phyloP scores from a whole-genome alignment of 2,329 filamentous ascomycete species.

The Paraconiothyrium sp. region DNA sequence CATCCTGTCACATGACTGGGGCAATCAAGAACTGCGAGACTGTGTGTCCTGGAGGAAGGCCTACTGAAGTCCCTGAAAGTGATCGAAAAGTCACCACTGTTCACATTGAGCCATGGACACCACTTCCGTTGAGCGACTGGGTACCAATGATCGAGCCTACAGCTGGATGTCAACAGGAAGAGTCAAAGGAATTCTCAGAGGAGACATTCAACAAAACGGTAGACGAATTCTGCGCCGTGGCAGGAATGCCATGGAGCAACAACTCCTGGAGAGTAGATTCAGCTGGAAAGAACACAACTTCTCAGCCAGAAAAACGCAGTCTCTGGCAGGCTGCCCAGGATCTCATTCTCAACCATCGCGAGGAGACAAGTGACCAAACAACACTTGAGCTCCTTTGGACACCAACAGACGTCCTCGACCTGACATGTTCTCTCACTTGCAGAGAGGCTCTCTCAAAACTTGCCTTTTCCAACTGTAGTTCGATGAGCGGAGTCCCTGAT shows the following conservation, averaged over 20 bases:
- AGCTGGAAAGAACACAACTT: constrained; percentile 1
- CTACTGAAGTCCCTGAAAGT: constrained; percentile 6
- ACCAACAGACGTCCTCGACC: neutral
- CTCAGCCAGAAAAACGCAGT: neutral
- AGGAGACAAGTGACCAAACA: neutral
- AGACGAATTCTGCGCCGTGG: constrained; percentile 14
- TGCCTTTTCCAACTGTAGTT: neutral
- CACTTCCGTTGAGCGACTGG: constrained; percentile 1
- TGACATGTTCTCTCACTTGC: constrained; percentile 4
- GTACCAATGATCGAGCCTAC: constrained; percentile 7
- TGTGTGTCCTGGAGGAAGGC: constrained; percentile 11
- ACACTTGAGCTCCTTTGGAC: neutral
- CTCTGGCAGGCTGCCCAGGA: neutral
- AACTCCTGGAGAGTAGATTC: constrained; percentile 8
- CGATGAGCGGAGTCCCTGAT: constrained; percentile 5
- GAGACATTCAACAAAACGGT: constrained; percentile 10
- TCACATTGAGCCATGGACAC: constrained; percentile 16
- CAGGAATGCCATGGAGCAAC: neutral
- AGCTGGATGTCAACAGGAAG: constrained; percentile 3
- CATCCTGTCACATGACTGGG: constrained; percentile 15
- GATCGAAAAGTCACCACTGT: constrained; percentile 6
- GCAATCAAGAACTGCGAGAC: constrained; percentile 15
- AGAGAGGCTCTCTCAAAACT: constrained; percentile 11
- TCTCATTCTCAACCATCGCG: neutral
- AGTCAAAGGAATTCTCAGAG: constrained; percentile 11